Conservation (phyloP, 176 grass and related monocot genomes). For the Raddia distichophylla region DNA sequence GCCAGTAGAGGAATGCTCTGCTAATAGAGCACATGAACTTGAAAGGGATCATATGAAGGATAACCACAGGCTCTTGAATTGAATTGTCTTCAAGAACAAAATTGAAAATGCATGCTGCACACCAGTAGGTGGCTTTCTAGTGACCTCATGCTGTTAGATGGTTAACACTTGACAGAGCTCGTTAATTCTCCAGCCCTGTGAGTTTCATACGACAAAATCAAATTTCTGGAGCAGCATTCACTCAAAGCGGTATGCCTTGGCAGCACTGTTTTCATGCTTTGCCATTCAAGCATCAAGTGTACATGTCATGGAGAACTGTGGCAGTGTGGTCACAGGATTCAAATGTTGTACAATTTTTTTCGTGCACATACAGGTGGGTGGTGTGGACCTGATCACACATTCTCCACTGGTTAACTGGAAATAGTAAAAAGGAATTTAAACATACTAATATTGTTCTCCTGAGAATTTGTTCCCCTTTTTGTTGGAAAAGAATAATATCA, state of each 20-base stretch:
- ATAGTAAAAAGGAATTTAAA: slow-evolving; percentile 19
- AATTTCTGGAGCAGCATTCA: slow-evolving; percentile 6
- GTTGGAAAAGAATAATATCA: not conserved
- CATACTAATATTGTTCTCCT: not conserved
- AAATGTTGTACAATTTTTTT: slow-evolving; percentile 35
- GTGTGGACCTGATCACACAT: not conserved
- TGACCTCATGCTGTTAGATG: not conserved
- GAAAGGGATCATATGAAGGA: slow-evolving; percentile 21
- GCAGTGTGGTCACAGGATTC: not conserved
- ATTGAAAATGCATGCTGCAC: not conserved
- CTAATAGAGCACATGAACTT: slow-evolving; percentile 23
- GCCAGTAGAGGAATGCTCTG: slow-evolving; percentile 23
- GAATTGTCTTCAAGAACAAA: slow-evolving; percentile 18
- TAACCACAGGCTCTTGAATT: not conserved
- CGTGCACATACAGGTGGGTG: slow-evolving; percentile 8
- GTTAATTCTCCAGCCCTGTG: not conserved
- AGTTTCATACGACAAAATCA: not conserved
- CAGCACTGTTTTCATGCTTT: slow-evolving; percentile 21
- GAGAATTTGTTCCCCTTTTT: slow-evolving; percentile 2
- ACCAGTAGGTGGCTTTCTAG: not conserved
- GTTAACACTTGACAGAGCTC: not conserved
- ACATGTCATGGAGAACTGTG: not conserved
- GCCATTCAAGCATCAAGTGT: not conserved
- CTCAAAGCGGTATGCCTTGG: not conserved
- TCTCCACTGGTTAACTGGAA: slow-evolving; percentile 22